Percentiles rank a stretch among this genome's conserved stretches.
Evolutionary conservation across 768 basidiomycete species (phyloP).

Genomic region (Chalciporus chontae): DNA sequence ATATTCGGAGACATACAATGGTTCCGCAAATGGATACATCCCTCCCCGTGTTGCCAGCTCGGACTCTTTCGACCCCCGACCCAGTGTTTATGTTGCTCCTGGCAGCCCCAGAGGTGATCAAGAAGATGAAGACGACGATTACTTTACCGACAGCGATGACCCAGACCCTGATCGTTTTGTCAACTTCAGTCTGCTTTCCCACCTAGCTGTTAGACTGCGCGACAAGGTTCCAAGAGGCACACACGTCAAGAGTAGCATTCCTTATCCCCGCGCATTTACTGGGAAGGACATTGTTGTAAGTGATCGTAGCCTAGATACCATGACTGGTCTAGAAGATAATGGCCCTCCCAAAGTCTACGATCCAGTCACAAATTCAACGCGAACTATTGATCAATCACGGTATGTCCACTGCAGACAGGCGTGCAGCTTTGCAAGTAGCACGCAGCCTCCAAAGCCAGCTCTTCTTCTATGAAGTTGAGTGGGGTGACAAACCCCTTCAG

Average conservation of each 20-base stretch:
- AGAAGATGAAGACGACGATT: slow-evolving; percentile 29
- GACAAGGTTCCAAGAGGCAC: slow-evolving; percentile 86
- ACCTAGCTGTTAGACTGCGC: slow-evolving; percentile 84
- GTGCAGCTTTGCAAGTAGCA: slow-evolving; percentile 83
- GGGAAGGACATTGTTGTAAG: slow-evolving; percentile 92
- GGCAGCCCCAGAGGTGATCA: slow-evolving; percentile 15
- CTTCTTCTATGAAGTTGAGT: slow-evolving; percentile 97
- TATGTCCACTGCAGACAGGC: slow-evolving; percentile 71
- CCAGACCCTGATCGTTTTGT: slow-evolving; percentile 75
- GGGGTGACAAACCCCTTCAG: slow-evolving; percentile 77
- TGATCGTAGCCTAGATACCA: slow-evolving; percentile 8
- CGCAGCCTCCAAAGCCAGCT: slow-evolving; percentile 88
- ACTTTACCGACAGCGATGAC: slow-evolving; percentile 49
- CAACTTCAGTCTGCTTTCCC: slow-evolving; percentile 82
- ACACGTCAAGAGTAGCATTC: slow-evolving; percentile 91
- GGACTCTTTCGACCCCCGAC: slow-evolving; percentile 27
- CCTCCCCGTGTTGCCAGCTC: slow-evolving; percentile 15
- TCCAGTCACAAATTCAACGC: slow-evolving; percentile 82
- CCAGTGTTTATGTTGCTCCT: slow-evolving; percentile 16
- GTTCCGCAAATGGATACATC: slow-evolving; percentile 18
- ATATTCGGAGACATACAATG: slow-evolving; percentile 13
- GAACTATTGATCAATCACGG: slow-evolving; percentile 76
- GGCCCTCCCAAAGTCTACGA: slow-evolving; percentile 60
- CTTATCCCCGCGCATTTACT: slow-evolving; percentile 87
- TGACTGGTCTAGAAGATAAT: neutral